Percentiles rank a stretch among this genome's conserved stretches.
phyloP scores from a whole-genome alignment of 345 rosid genomes.

The Lepidium sativum region DNA sequence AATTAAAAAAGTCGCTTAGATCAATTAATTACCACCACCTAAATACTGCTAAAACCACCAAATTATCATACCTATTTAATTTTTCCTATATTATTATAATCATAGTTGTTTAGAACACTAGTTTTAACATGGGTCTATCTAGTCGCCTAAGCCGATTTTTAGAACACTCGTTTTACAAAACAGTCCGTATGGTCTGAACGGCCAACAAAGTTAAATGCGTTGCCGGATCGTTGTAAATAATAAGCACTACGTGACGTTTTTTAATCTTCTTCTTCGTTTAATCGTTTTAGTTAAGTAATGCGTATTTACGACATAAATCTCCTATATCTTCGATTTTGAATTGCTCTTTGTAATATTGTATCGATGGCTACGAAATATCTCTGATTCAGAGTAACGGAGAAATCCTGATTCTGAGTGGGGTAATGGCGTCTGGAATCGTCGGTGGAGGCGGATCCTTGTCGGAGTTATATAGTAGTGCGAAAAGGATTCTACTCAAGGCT shows the following conservation, averaged over 20 bases:
- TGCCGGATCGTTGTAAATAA: neutral
- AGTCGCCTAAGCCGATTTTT: too few relatives aligned
- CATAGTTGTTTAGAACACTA: too few relatives aligned
- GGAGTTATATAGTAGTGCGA: conserved; percentile 54
- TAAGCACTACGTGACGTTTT: conserved; percentile 6
- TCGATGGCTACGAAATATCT: neutral
- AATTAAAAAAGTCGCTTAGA: too few relatives aligned
- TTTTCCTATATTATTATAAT: too few relatives aligned
- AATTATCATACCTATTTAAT: too few relatives aligned
- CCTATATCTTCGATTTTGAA: too few relatives aligned
- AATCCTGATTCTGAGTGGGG: neutral
- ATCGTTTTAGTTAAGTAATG: neutral
- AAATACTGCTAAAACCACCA: too few relatives aligned
- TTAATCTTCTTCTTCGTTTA: neutral
- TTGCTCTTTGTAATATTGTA: neutral
- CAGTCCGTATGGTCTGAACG: neutral
- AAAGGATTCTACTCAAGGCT: conserved; percentile 50
- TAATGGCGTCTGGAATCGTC: conserved; percentile 17
- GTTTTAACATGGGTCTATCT: too few relatives aligned
- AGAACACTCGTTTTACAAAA: too few relatives aligned
- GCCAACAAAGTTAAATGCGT: neutral
- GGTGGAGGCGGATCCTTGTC: conserved; percentile 70
- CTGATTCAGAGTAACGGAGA: neutral
- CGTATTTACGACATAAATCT: too few relatives aligned
- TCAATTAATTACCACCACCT: too few relatives aligned